phyloP scores from a whole-genome alignment of 805 yeast species.

The Barnettozyma sucrosica region DNA sequence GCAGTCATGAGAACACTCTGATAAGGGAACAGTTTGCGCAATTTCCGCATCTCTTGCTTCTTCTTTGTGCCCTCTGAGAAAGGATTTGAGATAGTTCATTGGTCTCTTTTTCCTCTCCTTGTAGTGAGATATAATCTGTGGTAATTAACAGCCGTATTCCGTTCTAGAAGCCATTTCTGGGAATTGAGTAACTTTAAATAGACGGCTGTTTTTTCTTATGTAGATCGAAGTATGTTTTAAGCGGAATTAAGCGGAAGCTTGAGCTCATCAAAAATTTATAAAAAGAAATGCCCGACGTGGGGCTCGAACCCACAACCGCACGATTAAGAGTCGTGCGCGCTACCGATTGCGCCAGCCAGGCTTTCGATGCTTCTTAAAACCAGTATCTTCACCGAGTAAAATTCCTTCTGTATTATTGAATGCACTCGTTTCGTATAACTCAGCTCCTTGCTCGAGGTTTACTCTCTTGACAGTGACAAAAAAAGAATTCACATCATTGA shows the following conservation, averaged over 20 bases:
- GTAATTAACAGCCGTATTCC: no score
- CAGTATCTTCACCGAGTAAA: no score
- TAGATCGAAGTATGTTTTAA: no score
- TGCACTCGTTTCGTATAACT: no score
- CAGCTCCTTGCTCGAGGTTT: no score
- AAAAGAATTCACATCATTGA: no score
- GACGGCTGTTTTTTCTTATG: not conserved
- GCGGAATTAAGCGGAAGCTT: not conserved
- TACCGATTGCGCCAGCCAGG: conserved; percentile 7
- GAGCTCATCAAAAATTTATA: not conserved
- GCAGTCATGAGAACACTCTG: conserved; percentile 52
- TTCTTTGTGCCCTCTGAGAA: conserved; percentile 4
- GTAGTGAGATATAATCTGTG: not conserved
- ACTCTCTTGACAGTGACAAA: no score
- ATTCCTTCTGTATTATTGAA: no score
- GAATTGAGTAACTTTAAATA: not conserved
- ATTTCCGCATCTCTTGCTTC: conserved; percentile 27
- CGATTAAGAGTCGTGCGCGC: conserved; percentile 6
- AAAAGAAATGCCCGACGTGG: conserved; percentile 5
- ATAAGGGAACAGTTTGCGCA: conserved; percentile 34
- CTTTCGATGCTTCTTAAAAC: no score
- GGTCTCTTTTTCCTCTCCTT: not conserved
- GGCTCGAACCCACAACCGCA: conserved; percentile 7
- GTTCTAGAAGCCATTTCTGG: not conserved
- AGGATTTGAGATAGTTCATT: conserved; percentile 9